These are phyloP conservation scores for Ilyonectria mors-panacis DNA, from an alignment of 2,329 filamentous ascomycete genomes.

Conservation along the genomic window DNA sequence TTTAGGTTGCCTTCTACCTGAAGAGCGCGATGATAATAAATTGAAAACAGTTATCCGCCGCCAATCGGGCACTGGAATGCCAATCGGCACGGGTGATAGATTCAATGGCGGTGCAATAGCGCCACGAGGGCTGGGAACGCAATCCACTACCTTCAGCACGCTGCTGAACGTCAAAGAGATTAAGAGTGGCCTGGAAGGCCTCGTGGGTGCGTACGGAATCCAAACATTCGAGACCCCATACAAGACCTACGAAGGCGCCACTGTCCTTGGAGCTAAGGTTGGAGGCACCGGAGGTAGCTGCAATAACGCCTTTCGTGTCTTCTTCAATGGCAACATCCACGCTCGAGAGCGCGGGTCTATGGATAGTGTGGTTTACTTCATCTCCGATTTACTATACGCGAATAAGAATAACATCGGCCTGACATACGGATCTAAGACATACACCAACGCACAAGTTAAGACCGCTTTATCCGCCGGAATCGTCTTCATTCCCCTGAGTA, in stretches of 20 bases:
- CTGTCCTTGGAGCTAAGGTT: slow-evolving; percentile 57
- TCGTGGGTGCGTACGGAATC: slow-evolving; percentile 23
- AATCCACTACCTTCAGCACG: slow-evolving; percentile 67
- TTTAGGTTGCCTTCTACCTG: slow-evolving; percentile 29
- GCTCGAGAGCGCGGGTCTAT: slow-evolving; percentile 67
- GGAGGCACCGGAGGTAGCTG: slow-evolving; percentile 48
- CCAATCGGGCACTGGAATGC: slow-evolving; percentile 24
- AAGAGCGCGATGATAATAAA: slow-evolving; percentile 18
- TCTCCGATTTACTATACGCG: slow-evolving; percentile 67
- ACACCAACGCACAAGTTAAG: slow-evolving; percentile 65
- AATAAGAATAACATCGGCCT: slow-evolving; percentile 63
- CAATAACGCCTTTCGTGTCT: slow-evolving; percentile 60
- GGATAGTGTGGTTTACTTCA: slow-evolving; percentile 68
- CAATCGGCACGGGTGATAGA: slow-evolving; percentile 29
- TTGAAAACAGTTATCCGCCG: slow-evolving; percentile 24
- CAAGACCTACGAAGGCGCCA: slow-evolving; percentile 60
- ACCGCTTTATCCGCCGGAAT: slow-evolving; percentile 65
- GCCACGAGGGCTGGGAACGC: slow-evolving; percentile 55
- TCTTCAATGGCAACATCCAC: slow-evolving; percentile 66
- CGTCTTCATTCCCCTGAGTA: slow-evolving; percentile 45
- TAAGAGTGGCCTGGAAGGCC: slow-evolving; percentile 28
- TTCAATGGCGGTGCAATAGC: slow-evolving; percentile 26
- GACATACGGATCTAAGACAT: slow-evolving; percentile 63
- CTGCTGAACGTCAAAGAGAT: slow-evolving; percentile 31
- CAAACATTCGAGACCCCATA: slow-evolving; percentile 55